Percentiles rank a stretch among this genome's conserved stretches.
Conservation (phyloP, 2,329 filamentous ascomycete species). For the Botrytis hyacinthi region DNA sequence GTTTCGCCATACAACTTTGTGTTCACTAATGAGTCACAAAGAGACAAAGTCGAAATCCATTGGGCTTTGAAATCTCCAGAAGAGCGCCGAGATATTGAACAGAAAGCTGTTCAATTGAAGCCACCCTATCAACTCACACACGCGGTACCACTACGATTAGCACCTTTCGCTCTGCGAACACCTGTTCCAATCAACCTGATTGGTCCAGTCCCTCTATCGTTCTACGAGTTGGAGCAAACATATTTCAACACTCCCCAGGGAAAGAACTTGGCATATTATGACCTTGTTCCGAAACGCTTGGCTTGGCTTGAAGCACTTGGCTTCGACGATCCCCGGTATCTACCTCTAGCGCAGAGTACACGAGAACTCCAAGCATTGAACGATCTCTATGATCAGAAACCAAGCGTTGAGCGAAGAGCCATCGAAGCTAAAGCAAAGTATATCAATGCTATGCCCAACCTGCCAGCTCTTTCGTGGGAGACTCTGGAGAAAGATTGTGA, state of each 20-base stretch:
- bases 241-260: not conserved
- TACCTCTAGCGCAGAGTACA: not conserved
- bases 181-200: not conserved
- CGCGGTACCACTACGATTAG: not conserved
- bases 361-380: not conserved
- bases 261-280: not conserved
- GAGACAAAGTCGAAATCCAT: not conserved
- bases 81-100: not conserved
- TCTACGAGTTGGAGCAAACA: not conserved
- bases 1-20: not conserved
- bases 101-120: slow-evolving; percentile 4
- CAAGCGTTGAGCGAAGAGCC: slow-evolving; percentile 1
- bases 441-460: not conserved
- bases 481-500: not conserved
- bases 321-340: not conserved
- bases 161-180: not conserved
- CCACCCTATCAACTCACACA: not conserved
- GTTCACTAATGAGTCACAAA: not conserved
- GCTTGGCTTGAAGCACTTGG: not conserved
- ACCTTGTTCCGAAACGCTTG: not conserved
- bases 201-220: not conserved
- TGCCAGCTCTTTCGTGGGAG: not conserved
- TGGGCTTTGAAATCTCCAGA: slow-evolving; percentile 7
- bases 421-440: slow-evolving; percentile 6
- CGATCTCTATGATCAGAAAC: not conserved